Conservation (phyloP, 2,329 filamentous ascomycete species). For the Alternaria tenuissima region DNA sequence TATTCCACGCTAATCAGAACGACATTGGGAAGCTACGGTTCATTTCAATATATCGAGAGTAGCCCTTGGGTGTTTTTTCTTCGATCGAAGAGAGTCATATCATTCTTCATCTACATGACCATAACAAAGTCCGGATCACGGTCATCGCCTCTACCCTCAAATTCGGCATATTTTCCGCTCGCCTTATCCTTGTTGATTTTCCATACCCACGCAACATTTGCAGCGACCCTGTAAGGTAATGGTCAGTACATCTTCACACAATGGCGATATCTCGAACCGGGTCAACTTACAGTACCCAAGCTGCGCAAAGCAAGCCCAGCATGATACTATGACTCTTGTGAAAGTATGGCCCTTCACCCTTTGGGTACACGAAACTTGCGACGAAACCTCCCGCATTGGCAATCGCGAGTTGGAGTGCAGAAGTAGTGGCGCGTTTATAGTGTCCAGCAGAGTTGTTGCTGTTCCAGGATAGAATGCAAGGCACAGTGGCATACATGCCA, state of each 20-base stretch:
- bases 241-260: neutral
- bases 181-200: conserved; percentile 71
- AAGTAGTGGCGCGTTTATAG: conserved; percentile 74
- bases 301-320: conserved; percentile 66
- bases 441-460: conserved; percentile 74
- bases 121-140: conserved; percentile 69
- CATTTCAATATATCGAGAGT: neutral
- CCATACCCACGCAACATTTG: conserved; percentile 68
- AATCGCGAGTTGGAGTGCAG: conserved; percentile 70
- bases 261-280: neutral
- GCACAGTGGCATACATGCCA: conserved; percentile 70
- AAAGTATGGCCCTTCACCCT: conserved; percentile 64
- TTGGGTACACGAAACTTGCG: conserved; percentile 70
- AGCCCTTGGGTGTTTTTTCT: neutral
- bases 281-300: conserved; percentile 69
- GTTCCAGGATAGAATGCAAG: conserved; percentile 70
- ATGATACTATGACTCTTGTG: conserved; percentile 69
- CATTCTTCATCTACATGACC: conserved; percentile 57
- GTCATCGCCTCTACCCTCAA: conserved; percentile 67
- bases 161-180: conserved; percentile 66
- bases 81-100: neutral
- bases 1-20: neutral
- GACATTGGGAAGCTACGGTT: neutral
- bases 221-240: conserved; percentile 57
- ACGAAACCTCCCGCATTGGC: conserved; percentile 74